Evolutionary conservation across 2,329 filamentous ascomycete genomes (phyloP).

Genomic region (Diaporthe amygdali): DNA sequence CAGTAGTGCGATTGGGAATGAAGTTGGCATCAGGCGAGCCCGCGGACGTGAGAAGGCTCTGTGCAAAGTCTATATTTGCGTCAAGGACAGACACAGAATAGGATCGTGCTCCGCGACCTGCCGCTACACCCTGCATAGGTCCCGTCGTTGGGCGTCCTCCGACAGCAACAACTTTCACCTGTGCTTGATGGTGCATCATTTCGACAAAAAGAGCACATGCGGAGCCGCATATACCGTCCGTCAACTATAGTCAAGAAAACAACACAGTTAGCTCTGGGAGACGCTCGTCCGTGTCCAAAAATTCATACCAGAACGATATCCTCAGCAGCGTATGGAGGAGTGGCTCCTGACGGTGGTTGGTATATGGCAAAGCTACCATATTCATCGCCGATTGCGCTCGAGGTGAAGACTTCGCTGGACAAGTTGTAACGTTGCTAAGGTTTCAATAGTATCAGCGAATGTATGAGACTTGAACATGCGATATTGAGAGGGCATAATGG

Average conservation of each 20-base stretch:
- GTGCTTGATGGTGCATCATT: constrained; percentile 37
- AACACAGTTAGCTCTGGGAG: not conserved
- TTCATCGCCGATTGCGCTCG: not conserved
- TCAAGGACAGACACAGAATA: constrained; percentile 30
- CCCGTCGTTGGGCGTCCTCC: constrained; percentile 61
- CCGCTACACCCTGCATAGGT: constrained; percentile 68
- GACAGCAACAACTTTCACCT: constrained; percentile 63
- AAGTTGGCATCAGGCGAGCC: not conserved
- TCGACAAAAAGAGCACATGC: constrained; percentile 38
- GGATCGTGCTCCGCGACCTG: constrained; percentile 60
- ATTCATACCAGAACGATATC: not conserved
- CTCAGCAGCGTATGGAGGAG: not conserved
- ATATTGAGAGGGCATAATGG: no score
- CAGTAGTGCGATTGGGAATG: not conserved
- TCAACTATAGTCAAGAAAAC: constrained; percentile 19
- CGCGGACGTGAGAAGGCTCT: constrained; percentile 13
- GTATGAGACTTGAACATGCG: no score
- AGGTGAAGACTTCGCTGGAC: not conserved
- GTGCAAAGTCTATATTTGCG: constrained; percentile 14
- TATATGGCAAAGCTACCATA: not conserved
- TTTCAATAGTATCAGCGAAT: not conserved
- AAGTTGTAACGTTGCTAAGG: not conserved
- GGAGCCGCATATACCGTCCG: constrained; percentile 37
- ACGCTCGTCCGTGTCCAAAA: not conserved
- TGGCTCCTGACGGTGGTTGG: not conserved